phyloP scores from a whole-genome alignment of 805 yeast genomes.

The Candida morakotiae region DNA sequence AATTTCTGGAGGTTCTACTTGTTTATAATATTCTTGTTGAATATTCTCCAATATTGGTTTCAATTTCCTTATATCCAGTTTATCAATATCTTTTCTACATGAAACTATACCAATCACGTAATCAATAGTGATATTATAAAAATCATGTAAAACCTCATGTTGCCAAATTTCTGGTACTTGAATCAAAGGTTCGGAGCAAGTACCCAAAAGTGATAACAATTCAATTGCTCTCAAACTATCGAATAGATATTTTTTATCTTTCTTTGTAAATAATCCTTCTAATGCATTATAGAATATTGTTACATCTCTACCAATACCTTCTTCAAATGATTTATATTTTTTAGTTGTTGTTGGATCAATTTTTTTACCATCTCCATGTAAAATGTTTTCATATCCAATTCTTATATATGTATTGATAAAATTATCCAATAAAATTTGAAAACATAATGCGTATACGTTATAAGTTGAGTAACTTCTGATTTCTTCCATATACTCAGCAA shows the following conservation, averaged over 20 bases:
- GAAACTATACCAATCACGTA: conserved; percentile 62
- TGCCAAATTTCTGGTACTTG: conserved; percentile 49
- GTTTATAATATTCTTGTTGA: conserved; percentile 26
- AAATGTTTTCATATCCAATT: conserved; percentile 37
- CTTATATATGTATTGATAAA: conserved; percentile 35
- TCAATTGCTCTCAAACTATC: conserved; percentile 39
- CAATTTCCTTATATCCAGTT: conserved; percentile 22
- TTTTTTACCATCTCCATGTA: conserved; percentile 39
- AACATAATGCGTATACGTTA: conserved; percentile 37
- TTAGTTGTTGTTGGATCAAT: conserved; percentile 36
- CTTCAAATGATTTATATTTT: conserved; percentile 34
- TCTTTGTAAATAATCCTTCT: conserved; percentile 35
- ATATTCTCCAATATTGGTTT: conserved; percentile 24
- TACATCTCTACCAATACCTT: conserved; percentile 36
- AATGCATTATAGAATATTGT: conserved; percentile 33
- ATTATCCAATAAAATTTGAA: conserved; percentile 33
- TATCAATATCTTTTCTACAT: conserved; percentile 43
- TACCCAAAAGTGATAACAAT: conserved; percentile 34
- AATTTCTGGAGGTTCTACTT: conserved; percentile 29
- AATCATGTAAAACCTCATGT: conserved; percentile 52
- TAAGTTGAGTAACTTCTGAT: conserved; percentile 45
- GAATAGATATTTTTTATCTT: conserved; percentile 34
- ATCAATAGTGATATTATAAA: conserved; percentile 74
- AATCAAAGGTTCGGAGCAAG: conserved; percentile 31
- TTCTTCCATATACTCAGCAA: conserved; percentile 71